Evolutionary conservation across 2,329 filamentous ascomycete genomes (phyloP), one percentile per base, ranked within the genome.

Genomic region (Didymella glomerata): DNA sequence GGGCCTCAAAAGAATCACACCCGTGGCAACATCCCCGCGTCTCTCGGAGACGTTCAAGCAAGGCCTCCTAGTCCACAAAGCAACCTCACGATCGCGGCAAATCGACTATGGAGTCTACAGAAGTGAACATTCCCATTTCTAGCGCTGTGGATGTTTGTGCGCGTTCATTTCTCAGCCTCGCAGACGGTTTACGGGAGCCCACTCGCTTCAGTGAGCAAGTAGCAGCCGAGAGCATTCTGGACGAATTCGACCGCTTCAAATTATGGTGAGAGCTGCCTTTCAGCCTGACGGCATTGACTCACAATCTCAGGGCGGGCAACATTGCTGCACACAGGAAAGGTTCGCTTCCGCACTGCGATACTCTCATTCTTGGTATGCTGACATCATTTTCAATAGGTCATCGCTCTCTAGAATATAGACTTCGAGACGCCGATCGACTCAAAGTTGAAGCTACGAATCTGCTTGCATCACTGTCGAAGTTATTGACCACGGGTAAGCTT

Each of bases 241-340:
- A 50, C 14, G 46, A 56, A 6, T 56, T 56, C n/a, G 53, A 50
- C 38, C 53, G 53, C 16, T 56, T 56, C 22, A 56, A 55, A 40
- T 9, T 56, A 30, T 56, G 53, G 53, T 50, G n/a, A 18, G 28
- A 5, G 22, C 2, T 28, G 27, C 4, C 2, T 9, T 5, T 5
- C 2, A 28, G 27, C 1, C 10, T 28, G 27, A 28, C 10, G 27
- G 27, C 27, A 28, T 8, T 1, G 7, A 28, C 25, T 51, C 22
- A 46, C 10, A 3, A 8, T 5, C 25, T 13, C 38, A 53, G 50
- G 50, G 50, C 50, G 8, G 50, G 50, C 25, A 53, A 53, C 42
- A 53, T 53, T n/a, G 50, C 41, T 5, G 50, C 50, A 4, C 42
- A 53, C n/a, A 20, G 50, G 5, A 53, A 53, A n/a, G 42, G 50